Conservation (phyloP, 2,329 filamentous ascomycete species). For the Bipolaris oryzae region DNA sequence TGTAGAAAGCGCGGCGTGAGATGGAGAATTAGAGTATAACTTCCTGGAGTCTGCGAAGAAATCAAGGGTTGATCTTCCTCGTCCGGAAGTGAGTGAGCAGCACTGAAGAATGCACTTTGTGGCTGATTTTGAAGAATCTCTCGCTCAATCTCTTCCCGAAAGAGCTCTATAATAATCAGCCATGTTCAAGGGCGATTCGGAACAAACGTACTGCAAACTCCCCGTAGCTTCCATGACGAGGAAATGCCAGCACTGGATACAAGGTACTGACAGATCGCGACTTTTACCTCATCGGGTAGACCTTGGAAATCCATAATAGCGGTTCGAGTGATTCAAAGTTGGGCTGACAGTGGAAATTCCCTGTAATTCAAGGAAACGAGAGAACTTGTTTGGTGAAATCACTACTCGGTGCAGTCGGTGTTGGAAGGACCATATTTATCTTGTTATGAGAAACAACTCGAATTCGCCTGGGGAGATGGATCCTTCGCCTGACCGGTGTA, state of each 20-base stretch:
- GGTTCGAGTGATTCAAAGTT: neutral
- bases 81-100: neutral
- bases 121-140: neutral
- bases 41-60: neutral
- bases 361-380: no score
- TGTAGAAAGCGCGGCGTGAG: neutral
- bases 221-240: neutral
- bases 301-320: neutral
- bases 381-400: no score
- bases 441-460: no score
- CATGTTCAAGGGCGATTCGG: neutral
- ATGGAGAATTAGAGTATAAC: neutral
- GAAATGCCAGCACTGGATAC: neutral
- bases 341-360: no score
- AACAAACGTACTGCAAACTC: neutral
- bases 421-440: no score
- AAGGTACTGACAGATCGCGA: neutral
- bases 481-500: no score
- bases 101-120: neutral
- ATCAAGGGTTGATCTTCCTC: neutral
- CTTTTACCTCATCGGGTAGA: neutral
- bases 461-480: no score
- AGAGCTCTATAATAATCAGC: neutral
- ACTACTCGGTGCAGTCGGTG: no score
- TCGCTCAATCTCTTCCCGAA: neutral